Evolutionary conservation across 345 rosid genomes (phyloP).

Genomic region (Eucalyptus shirleyi): DNA sequence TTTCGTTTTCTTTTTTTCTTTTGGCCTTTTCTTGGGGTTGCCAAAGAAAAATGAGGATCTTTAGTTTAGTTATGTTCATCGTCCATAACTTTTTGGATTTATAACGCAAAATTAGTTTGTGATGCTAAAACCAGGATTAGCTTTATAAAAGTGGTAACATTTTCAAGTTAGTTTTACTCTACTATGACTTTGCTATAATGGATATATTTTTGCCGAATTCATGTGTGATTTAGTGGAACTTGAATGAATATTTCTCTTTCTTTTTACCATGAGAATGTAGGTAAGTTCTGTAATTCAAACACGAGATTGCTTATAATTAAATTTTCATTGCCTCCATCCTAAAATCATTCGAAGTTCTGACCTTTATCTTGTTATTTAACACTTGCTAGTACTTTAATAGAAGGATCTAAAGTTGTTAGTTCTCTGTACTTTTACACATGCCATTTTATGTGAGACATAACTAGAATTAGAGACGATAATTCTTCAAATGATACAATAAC

Average conservation of each 20-base stretch:
- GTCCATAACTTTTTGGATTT: background rate
- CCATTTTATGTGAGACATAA: background rate
- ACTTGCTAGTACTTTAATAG: background rate
- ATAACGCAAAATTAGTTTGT: background rate
- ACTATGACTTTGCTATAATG: background rate
- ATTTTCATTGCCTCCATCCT: background rate
- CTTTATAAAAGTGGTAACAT: background rate
- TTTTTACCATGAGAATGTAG: background rate
- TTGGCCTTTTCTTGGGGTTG: background rate
- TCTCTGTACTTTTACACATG: background rate
- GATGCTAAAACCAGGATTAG: background rate
- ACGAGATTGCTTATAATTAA: background rate
- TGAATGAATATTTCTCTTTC: background rate
- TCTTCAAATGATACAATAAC: background rate
- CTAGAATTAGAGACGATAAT: background rate
- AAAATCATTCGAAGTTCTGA: accelerated
- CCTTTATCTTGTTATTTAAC: accelerated
- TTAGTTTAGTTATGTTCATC: background rate
- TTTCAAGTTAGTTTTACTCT: background rate
- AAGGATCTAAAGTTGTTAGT: background rate
- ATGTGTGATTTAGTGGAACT: background rate
- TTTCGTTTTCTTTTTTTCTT: background rate
- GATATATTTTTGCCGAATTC: background rate
- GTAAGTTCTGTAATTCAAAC: background rate
- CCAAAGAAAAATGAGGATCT: background rate